phyloP scores from a whole-genome alignment of 2,329 filamentous ascomycete species.

The Arthrobotrys megalospora region DNA sequence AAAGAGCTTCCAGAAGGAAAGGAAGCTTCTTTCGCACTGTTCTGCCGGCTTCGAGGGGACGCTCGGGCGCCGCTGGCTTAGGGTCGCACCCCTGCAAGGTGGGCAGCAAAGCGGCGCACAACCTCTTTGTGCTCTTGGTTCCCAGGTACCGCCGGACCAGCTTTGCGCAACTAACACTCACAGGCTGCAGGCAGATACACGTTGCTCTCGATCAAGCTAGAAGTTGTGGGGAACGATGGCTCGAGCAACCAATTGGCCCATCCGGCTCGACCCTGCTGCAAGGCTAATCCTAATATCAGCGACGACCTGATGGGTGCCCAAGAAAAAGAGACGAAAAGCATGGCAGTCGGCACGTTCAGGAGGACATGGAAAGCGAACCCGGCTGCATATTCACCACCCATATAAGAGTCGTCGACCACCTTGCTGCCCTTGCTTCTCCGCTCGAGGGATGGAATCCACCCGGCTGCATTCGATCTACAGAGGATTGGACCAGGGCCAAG shows the following conservation, averaged over 20 bases:
- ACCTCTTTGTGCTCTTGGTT: constrained; percentile 30
- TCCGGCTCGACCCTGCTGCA: not conserved
- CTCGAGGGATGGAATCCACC: constrained; percentile 38
- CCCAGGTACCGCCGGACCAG: constrained; percentile 50
- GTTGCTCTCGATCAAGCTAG: constrained; percentile 51
- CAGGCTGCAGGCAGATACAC: constrained; percentile 52
- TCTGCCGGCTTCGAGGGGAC: constrained; percentile 49
- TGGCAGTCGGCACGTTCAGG: constrained; percentile 38
- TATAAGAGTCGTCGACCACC: constrained; percentile 31
- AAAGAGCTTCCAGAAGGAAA: constrained; percentile 58
- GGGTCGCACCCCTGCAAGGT: constrained; percentile 53
- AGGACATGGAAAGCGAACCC: constrained; percentile 43
- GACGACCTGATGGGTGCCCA: constrained; percentile 19
- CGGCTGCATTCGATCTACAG: constrained; percentile 46
- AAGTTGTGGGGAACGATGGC: constrained; percentile 18
- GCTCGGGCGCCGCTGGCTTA: constrained; percentile 53
- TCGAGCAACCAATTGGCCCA: constrained; percentile 45
- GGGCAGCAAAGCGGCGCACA: constrained; percentile 55
- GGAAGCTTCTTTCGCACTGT: constrained; percentile 38
- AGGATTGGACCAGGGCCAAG: constrained; percentile 37
- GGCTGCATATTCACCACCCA: constrained; percentile 38
- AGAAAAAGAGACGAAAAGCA: constrained; percentile 34
- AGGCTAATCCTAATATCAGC: constrained; percentile 21
- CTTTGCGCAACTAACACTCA: constrained; percentile 61
- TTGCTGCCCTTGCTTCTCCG: constrained; percentile 50